Conservation (phyloP, 140 eudicot genomes). For the Senecio squalidus region DNA sequence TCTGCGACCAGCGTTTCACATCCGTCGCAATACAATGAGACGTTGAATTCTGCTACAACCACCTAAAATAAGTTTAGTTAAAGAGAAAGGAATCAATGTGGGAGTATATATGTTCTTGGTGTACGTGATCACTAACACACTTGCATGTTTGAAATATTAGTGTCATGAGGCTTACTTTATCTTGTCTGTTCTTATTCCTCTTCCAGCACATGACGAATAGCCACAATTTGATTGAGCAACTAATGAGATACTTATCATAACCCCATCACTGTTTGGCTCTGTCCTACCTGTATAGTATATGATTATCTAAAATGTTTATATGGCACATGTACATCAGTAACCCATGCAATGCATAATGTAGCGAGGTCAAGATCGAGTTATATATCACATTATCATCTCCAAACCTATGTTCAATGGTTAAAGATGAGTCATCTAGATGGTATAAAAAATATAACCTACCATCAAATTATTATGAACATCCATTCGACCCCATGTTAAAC, state of each 20-base stretch:
- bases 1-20: slow-evolving; percentile 70
- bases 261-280: background rate
- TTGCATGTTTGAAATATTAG: background rate
- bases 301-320: background rate
- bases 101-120: too few relatives aligned
- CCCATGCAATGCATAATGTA: background rate
- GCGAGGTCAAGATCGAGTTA: background rate
- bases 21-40: slow-evolving; percentile 73
- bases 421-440: too few relatives aligned
- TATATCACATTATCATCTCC: too few relatives aligned
- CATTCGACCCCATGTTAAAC: background rate
- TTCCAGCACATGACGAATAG: slow-evolving; percentile 27
- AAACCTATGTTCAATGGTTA: too few relatives aligned
- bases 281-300: background rate
- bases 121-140: too few relatives aligned
- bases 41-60: slow-evolving; percentile 49
- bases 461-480: too few relatives aligned
- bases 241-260: slow-evolving; percentile 8
- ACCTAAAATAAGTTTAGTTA: slow-evolving; percentile 23
- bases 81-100: background rate
- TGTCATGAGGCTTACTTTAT: slow-evolving; percentile 27
- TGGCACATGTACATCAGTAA: background rate
- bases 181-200: slow-evolving; percentile 18
- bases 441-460: too few relatives aligned
- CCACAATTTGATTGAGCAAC: slow-evolving; percentile 1